Evolutionary conservation across 805 yeast genomes (phyloP).

Genomic region (Lachancea lanzarotensis): DNA sequence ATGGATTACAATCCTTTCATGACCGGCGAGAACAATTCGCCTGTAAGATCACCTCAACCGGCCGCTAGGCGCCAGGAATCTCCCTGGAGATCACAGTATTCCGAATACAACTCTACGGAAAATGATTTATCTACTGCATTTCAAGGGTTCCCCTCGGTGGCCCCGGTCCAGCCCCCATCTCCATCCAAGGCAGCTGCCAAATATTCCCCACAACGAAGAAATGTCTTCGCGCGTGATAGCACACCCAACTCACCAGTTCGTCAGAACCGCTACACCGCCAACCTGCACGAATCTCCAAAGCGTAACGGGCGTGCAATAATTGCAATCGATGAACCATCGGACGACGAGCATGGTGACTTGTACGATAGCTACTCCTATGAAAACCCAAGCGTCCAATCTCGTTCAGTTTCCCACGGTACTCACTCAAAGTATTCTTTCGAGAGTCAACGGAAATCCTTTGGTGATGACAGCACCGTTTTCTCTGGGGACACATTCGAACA

Average conservation of each 20-base stretch:
- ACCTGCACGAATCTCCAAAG: conserved; percentile 66
- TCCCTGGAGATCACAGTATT: conserved; percentile 23
- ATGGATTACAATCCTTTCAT: conserved; percentile 33
- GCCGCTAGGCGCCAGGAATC: conserved; percentile 25
- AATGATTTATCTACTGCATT: conserved; percentile 25
- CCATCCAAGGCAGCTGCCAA: conserved; percentile 37
- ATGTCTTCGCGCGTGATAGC: conserved; percentile 28
- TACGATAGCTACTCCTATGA: conserved; percentile 7
- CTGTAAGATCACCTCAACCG: conserved; percentile 22
- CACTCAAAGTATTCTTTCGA: conserved; percentile 58
- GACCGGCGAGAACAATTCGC: conserved; percentile 28
- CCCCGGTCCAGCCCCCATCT: conserved; percentile 26
- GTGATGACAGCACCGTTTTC: conserved; percentile 28
- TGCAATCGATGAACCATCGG: conserved; percentile 36
- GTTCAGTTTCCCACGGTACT: conserved; percentile 34
- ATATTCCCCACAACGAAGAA: conserved; percentile 37
- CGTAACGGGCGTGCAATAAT: conserved; percentile 48
- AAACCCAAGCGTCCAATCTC: conserved; percentile 15
- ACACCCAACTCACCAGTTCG: conserved; percentile 36
- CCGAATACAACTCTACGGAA: conserved; percentile 11
- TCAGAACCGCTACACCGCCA: conserved; percentile 50
- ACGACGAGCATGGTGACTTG: conserved; percentile 11
- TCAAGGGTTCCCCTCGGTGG: conserved; percentile 28
- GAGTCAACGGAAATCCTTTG: conserved; percentile 53
- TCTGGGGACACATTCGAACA: conserved; percentile 32